Evolutionary conservation across 2,329 filamentous ascomycete species (phyloP), one percentile per base, ranked within the genome.

Genomic region (Pestalotiopsis sp.): DNA sequence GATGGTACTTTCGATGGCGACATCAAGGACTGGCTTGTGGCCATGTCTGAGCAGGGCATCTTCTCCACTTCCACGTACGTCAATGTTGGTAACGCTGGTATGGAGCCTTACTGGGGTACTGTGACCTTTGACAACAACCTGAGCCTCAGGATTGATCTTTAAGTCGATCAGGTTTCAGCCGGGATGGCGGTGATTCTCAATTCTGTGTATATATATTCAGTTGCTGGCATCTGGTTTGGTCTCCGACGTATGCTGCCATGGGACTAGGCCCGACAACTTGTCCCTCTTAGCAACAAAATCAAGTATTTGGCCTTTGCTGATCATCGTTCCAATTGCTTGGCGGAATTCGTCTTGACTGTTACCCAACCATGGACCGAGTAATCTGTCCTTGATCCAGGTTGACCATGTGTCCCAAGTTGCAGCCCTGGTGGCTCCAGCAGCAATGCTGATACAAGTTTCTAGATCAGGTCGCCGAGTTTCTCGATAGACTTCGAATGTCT

Each of bases 11-110:
- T 83, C 27, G 41, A 49, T 4, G 66, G 66, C 23, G 66, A 67
- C 27, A 79, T 80, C 57, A 83, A 82, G 74, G 78, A 83, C 38
- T 83, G 81, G 82, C 72, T 83, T 23, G 52, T 76, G 23, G 79
- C 78, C 13, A 69, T 83, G 61, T 78, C 78, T 1, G 74, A 78
- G 38, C 76, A 80, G 45, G 81, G 79, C 2, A 72, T 80, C 23
- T 82, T 82, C 68, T 62, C 38, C 23, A 67, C 66, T 2, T 49
- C n/a, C 39, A 67, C 66, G 12, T 84, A 79, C 68, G 79, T 83
- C 45, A 83, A 83, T 66, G 80, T 84, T 6, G 81, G 81, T 1
- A 83, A 83, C 69, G 81, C 78, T 20, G 81, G 81, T 1, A 72
- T 72, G 67, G 72, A 75, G 52, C 72, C 73, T 0, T 75, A 69